Percentiles rank a stretch among this genome's conserved stretches.
phyloP scores from a whole-genome alignment of 331 rosid species.

The Spiraea crenata region DNA sequence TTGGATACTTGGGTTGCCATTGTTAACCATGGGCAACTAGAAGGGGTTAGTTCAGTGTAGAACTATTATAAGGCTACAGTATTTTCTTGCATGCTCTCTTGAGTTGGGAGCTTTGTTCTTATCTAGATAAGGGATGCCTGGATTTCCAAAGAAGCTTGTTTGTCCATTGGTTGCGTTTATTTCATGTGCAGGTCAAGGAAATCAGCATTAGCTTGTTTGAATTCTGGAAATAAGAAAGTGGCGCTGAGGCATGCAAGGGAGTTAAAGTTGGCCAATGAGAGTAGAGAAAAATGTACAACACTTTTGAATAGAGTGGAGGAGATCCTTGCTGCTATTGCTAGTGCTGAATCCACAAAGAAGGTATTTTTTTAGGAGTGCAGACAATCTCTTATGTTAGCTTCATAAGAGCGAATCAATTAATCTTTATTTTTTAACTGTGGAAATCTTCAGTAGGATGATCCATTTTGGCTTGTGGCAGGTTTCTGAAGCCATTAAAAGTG shows the following conservation, averaged over 20 bases:
- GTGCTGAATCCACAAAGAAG: conserved; percentile 84
- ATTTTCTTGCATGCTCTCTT: neutral
- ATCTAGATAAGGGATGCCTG: neutral
- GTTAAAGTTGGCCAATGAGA: conserved; percentile 55
- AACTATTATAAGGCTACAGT: conserved; percentile 2
- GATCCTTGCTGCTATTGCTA: conserved; percentile 57
- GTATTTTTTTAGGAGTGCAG: conserved; percentile 30
- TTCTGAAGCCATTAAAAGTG: conserved; percentile 84
- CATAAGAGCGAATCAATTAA: neutral
- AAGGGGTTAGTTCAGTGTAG: neutral
- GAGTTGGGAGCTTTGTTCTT: neutral
- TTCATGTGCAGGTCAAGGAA: conserved; percentile 57
- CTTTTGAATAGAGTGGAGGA: conserved; percentile 88
- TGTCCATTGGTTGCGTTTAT: conserved; percentile 14
- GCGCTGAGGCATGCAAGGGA: conserved; percentile 85
- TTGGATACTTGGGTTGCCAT: neutral
- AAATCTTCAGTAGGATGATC: conserved; percentile 1
- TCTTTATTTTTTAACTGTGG: conserved; percentile 7
- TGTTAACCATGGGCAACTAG: neutral
- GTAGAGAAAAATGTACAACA: conserved; percentile 69
- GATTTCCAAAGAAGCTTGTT: neutral
- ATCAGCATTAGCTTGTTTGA: conserved; percentile 68
- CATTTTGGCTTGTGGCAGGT: conserved; percentile 47
- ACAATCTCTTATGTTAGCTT: neutral
- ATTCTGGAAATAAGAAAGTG: conserved; percentile 65